A percentile compares a stretch with the other conserved stretches of the same genome.
These are phyloP conservation scores for Celoporthe dispersa DNA, from an alignment of 2,329 filamentous ascomycete species.

Conservation along the genomic window DNA sequence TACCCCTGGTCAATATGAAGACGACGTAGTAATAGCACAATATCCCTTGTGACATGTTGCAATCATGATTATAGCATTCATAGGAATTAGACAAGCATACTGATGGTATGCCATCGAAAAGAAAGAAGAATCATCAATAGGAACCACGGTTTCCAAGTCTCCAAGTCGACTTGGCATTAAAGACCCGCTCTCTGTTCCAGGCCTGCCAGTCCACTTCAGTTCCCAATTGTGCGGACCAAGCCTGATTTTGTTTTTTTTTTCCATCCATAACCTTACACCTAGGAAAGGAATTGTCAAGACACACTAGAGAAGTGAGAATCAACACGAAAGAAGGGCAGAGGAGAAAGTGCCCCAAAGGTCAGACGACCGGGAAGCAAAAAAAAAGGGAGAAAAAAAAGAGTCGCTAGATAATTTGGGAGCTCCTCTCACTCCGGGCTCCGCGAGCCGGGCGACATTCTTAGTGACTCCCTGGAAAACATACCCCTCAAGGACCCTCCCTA, in stretches of 20 bases:
- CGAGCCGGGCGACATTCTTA: constrained; percentile 16
- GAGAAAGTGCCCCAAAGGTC: no score
- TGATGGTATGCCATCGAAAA: neutral
- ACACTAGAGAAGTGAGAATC: neutral
- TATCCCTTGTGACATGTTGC: neutral
- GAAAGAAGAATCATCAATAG: neutral
- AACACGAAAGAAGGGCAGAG: constrained; percentile 10
- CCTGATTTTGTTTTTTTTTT: neutral
- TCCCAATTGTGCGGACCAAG: neutral
- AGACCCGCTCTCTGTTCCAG: neutral
- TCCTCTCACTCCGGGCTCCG: constrained; percentile 10
- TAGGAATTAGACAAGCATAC: constrained; percentile 7
- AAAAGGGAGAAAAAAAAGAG: neutral
- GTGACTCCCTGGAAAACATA: constrained; percentile 28
- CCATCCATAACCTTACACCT: neutral
- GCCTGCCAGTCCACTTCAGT: neutral
- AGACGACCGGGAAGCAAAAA: no score
- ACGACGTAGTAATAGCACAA: neutral
- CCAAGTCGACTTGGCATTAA: neutral
- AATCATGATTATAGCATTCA: constrained; percentile 9
- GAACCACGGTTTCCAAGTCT: neutral
- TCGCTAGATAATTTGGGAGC: neutral
- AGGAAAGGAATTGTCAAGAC: neutral
- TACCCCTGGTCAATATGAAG: neutral
- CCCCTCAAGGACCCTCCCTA: constrained; percentile 25